A percentile compares a stretch with the other conserved stretches of the same genome.
These are phyloP conservation scores for Ehretia macrophylla DNA, from an alignment of 257 asterid species.

Conservation along the genomic window DNA sequence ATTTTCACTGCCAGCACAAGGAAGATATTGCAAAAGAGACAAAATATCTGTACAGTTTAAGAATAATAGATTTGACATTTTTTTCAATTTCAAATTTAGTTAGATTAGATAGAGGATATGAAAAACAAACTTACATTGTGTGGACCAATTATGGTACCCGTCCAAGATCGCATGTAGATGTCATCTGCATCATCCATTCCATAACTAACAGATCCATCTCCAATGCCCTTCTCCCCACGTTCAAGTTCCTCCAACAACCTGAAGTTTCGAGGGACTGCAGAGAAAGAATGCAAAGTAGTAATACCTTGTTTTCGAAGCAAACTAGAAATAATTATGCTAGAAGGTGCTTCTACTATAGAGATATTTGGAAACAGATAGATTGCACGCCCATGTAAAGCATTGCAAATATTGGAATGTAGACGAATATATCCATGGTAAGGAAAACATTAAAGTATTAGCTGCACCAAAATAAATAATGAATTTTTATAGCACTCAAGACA, in stretches of 20 bases:
- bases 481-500: too few relatives aligned
- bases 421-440: too few relatives aligned
- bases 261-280: constrained; percentile 31
- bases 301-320: too few relatives aligned
- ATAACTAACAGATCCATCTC: constrained; percentile 40
- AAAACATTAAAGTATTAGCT: too few relatives aligned
- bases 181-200: constrained; percentile 42
- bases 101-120: neutral
- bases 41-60: neutral
- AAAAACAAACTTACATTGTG: constrained; percentile 19
- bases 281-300: neutral
- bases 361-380: too few relatives aligned
- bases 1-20: too few relatives aligned
- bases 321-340: too few relatives aligned
- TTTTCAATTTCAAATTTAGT: neutral
- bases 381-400: too few relatives aligned
- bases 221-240: constrained; percentile 38
- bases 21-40: too few relatives aligned
- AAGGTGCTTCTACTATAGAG: too few relatives aligned
- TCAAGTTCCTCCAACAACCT: constrained; percentile 37
- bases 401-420: too few relatives aligned
- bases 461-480: too few relatives aligned
- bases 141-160: constrained; percentile 33
- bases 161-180: constrained; percentile 34
- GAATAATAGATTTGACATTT: neutral